Percentiles rank a stretch among this genome's conserved stretches.
Conservation (phyloP, 163 green algal genomes). For the Chloromonas sp. region DNA sequence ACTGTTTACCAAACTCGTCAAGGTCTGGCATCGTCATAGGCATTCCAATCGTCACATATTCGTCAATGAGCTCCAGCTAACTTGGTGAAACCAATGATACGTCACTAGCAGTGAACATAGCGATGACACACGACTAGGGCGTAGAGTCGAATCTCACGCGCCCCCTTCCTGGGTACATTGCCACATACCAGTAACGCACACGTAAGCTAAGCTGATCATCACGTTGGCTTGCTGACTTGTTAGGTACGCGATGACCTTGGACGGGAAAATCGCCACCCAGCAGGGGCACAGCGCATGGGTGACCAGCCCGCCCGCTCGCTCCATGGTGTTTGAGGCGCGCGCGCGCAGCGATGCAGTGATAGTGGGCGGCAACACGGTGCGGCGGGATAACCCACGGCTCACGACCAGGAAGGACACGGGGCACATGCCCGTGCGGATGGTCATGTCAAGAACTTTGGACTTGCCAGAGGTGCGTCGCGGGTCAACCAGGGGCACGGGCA, state of each 20-base stretch:
- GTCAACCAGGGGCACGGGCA: no score
- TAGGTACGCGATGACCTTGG: constrained; percentile 96
- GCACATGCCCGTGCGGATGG: constrained; percentile 81
- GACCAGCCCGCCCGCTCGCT: constrained; percentile 38
- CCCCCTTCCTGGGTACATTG: no score
- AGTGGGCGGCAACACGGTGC: constrained; percentile 91
- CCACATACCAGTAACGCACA: neutral
- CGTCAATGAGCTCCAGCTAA: no score
- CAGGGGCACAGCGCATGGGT: constrained; percentile 91
- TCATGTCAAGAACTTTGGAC: constrained; percentile 89
- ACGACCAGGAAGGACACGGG: constrained; percentile 78
- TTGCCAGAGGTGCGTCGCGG: constrained; percentile 63
- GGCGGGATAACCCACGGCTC: constrained; percentile 89
- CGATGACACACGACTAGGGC: neutral
- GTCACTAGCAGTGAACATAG: neutral
- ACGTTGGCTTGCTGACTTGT: neutral
- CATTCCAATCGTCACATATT: no score
- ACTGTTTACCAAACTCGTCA: no score
- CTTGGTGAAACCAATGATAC: neutral
- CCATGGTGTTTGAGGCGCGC: constrained; percentile 33
- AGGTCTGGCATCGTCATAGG: no score
- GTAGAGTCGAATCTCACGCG: neutral
- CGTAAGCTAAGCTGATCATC: neutral
- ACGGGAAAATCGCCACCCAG: constrained; percentile 95
- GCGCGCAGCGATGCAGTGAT: constrained; percentile 84